Conservation (phyloP, 2,329 filamentous ascomycete species). For the Colletotrichum sp. region DNA sequence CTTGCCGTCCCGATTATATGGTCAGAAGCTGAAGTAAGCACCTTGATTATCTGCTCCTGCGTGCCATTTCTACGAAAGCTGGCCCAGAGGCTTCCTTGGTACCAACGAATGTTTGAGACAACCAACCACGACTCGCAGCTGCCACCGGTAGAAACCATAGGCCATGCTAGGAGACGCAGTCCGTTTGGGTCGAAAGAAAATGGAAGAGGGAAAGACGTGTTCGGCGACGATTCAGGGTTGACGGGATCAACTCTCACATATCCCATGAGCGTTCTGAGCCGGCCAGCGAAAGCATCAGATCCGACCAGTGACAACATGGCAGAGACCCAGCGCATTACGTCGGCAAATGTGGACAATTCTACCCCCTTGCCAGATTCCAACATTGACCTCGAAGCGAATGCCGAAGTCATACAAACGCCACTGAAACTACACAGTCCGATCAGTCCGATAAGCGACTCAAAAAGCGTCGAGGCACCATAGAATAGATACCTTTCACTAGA, state of each 20-base stretch:
- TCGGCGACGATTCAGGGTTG: not conserved
- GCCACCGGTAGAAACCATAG: not conserved
- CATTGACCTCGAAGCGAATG: not conserved
- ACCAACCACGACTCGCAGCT: conserved; percentile 5
- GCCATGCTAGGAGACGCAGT: not conserved
- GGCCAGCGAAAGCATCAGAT: not conserved
- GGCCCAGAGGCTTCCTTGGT: conserved; percentile 28
- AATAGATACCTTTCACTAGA: not conserved
- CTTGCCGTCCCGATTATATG: conserved; percentile 30
- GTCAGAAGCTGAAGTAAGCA: conserved; percentile 32
- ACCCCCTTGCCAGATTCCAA: not conserved
- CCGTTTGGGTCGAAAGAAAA: not conserved
- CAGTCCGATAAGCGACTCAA: not conserved
- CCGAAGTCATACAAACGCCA: not conserved
- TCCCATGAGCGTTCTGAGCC: not conserved
- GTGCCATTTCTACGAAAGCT: conserved; percentile 33
- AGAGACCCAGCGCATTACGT: not conserved
- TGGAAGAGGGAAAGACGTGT: not conserved
- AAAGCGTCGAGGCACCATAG: not conserved
- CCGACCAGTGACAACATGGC: not conserved
- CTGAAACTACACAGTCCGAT: not conserved
- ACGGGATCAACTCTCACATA: not conserved
- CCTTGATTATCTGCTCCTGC: conserved; percentile 34
- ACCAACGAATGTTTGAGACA: conserved; percentile 28
- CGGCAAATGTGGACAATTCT: not conserved